Evolutionary conservation across 2,329 filamentous ascomycete genomes (phyloP).

Genomic region (Botrytis deweyae): DNA sequence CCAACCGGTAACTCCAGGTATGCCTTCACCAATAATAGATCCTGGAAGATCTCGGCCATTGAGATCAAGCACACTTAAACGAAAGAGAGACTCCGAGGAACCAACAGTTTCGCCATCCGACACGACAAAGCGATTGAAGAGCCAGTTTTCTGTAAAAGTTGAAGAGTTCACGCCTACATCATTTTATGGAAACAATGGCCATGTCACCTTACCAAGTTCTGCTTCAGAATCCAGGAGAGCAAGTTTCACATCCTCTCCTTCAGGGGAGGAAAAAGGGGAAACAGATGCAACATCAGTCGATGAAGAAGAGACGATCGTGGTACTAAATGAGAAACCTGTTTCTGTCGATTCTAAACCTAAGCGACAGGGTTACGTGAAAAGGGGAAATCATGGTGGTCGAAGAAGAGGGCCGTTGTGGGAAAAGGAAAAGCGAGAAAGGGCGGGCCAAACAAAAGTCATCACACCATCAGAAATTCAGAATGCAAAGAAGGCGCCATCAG

Average conservation of each 20-base stretch:
- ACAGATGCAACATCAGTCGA: conserved; percentile 41
- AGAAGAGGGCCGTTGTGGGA: conserved; percentile 19
- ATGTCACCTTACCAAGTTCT: conserved; percentile 26
- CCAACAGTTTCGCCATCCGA: conserved; percentile 20
- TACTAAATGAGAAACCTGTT: conserved; percentile 17
- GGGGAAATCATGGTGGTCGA: conserved; percentile 19
- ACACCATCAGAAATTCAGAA: not conserved
- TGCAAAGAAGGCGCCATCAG: not conserved
- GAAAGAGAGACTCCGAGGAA: conserved; percentile 29
- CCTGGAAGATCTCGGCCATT: conserved; percentile 2
- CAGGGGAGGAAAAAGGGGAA: conserved; percentile 24
- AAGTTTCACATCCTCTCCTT: conserved; percentile 23
- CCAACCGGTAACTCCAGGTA: not conserved
- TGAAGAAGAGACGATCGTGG: conserved; percentile 39
- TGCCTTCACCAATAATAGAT: not conserved
- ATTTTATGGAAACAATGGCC: not conserved
- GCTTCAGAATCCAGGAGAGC: conserved; percentile 20
- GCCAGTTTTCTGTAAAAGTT: conserved; percentile 20
- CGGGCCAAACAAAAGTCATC: not conserved
- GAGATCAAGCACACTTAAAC: conserved; percentile 27
- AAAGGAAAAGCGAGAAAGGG: conserved; percentile 17
- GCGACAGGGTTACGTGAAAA: conserved; percentile 7
- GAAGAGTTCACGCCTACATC: conserved; percentile 18
- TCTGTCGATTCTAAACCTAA: conserved; percentile 15
- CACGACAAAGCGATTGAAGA: conserved; percentile 19